Evolutionary conservation across 495 filamentous ascomycete species (phyloP), one percentile per base, ranked within the genome.

Genomic region (Bathelium albidoporum): DNA sequence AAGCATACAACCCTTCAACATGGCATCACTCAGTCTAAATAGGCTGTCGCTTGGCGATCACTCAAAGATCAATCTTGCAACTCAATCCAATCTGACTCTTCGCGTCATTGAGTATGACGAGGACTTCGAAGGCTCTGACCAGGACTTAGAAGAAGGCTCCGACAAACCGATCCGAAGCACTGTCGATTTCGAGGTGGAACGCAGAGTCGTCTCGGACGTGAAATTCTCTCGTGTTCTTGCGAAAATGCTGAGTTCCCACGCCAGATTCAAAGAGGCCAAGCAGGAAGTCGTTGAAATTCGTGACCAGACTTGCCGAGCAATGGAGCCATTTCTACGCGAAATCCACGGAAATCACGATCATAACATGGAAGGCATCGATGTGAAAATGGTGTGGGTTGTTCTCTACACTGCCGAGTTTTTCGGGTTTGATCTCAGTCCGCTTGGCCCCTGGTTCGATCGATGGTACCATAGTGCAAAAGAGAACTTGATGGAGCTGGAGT

Each of bases 31-130:
- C 5, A 11, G 2, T 55, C 7, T 20, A 5, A 28, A 55, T 29
- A 16, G 24, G 2, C 16, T 24, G 49, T 28, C 49, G 2, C 10
- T 24, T 55, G 49, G 49, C 49, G 29, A 3, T 28, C 20, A 55
- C 24, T 10, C 4, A 55, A 26, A 9, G 24, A 29, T 55, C 20
- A 55, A 29, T 29, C 49, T 67, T 28, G 53, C 32, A 5, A 24
- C 34, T 31, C 20, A 64, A 3, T 36, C 9, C 20, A 58, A 64
- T 59, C 44, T 68, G 1, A 60, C 52, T 16, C 26, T 68, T 43
- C 63, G 66, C 53, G 32, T 65, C 31, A 58, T 65, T 29, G 66
- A 68, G 59, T 53, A 63, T 36, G 52, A 62, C 18, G 22, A 52
- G 1, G 29, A 59, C 24, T n/a, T 24, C 9, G 59, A 22, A 22